These are phyloP conservation scores for Puccinia triticina DNA, from an alignment of 1,284 basidiomycete genomes.

Conservation along the genomic window DNA sequence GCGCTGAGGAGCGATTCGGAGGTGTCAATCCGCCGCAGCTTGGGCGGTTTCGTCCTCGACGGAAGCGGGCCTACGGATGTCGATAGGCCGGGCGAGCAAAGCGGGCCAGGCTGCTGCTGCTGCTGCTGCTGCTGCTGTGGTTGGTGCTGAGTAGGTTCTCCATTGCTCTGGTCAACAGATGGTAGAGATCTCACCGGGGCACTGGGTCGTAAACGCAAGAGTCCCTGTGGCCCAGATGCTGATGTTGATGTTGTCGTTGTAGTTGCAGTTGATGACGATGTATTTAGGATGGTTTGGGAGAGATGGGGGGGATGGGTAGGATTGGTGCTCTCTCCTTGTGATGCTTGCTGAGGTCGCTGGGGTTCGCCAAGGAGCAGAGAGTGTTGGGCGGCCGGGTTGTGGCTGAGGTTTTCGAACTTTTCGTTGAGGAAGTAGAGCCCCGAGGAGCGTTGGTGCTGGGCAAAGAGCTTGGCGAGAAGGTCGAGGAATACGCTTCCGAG, in stretches of 20 bases:
- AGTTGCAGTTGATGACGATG: background rate
- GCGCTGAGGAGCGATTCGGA: conserved; percentile 35
- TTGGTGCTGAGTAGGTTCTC: background rate
- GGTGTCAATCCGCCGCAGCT: conserved; percentile 42
- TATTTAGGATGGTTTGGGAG: background rate
- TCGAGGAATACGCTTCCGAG: conserved; percentile 35
- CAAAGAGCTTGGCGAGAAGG: conserved; percentile 26
- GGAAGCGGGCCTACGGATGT: background rate
- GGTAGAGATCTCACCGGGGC: conserved; percentile 1
- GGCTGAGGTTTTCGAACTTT: background rate
- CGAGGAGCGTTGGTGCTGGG: background rate
- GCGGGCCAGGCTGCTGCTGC: background rate
- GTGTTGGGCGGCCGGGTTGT: conserved; percentile 10
- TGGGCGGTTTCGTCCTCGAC: conserved; percentile 33
- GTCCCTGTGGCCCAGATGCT: conserved; percentile 15
- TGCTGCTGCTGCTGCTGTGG: background rate
- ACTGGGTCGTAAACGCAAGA: conserved; percentile 32
- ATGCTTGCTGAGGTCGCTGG: background rate
- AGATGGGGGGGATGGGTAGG: background rate
- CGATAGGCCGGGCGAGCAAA: background rate
- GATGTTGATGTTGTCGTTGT: background rate
- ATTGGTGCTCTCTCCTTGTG: background rate
- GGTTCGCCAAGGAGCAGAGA: conserved; percentile 34
- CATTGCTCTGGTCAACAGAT: conserved; percentile 15
- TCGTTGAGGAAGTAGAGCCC: conserved; percentile 39